Conservation (phyloP, 305 asterid species). For the Plantago coronopus region DNA sequence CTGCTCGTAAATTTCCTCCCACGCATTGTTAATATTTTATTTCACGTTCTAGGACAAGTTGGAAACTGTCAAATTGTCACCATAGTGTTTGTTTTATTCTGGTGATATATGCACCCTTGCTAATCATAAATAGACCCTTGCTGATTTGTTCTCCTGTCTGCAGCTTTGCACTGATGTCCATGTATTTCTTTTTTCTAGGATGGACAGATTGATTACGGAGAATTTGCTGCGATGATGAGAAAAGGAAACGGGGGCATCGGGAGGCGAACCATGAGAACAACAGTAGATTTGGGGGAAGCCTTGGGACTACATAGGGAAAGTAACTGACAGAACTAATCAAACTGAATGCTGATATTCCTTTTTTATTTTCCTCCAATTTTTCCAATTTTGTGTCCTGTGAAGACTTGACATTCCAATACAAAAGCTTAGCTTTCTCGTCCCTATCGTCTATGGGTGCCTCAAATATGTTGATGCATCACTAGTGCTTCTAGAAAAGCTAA, state of each 20-base stretch:
- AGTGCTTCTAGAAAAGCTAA: no score
- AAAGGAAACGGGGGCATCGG: constrained; percentile 38
- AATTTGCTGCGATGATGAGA: constrained; percentile 49
- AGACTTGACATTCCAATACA: neutral
- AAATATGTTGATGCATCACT: no score
- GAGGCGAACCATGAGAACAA: constrained; percentile 37
- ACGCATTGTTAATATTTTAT: no score
- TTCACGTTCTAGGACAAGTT: no score
- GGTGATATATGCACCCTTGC: no score
- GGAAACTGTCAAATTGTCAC: no score
- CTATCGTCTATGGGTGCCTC: no score
- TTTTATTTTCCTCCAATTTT: neutral
- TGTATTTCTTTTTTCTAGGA: constrained; percentile 22
- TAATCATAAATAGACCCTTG: no score
- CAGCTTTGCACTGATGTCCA: no score
- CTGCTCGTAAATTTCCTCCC: no score
- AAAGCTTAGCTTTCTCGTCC: neutral
- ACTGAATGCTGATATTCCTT: neutral
- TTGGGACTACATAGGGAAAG: constrained; percentile 7
- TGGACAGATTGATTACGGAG: constrained; percentile 45
- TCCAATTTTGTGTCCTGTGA: neutral
- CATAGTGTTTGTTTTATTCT: no score
- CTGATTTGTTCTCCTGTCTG: no score
- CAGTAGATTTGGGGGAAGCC: constrained; percentile 13
- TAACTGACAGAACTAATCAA: constrained; percentile 3